Conservation (phyloP, 805 yeast genomes). For the Yamadazyma laniorum region DNA sequence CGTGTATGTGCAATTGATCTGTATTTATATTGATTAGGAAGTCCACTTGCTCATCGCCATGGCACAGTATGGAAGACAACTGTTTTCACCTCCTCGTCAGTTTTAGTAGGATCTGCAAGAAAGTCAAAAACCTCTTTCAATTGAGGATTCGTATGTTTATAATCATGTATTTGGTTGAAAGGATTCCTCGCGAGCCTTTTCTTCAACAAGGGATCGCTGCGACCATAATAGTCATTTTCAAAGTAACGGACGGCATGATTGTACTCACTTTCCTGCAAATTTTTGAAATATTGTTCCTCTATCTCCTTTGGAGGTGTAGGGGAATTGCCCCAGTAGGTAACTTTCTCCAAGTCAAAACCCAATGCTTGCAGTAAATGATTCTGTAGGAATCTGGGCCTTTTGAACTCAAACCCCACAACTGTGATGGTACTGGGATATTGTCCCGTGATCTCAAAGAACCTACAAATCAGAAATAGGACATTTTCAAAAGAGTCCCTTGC, state of each 20-base stretch:
- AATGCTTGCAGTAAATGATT: constrained; percentile 53
- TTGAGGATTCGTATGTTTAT: constrained; percentile 24
- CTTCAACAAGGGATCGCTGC: constrained; percentile 36
- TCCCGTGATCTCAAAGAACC: constrained; percentile 47
- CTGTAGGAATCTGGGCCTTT: constrained; percentile 54
- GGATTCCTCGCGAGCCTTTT: constrained; percentile 63
- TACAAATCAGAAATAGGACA: constrained; percentile 56
- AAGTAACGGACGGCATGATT: constrained; percentile 55
- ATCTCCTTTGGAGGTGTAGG: constrained; percentile 46
- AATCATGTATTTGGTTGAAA: constrained; percentile 42
- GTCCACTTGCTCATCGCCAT: too few species aligned
- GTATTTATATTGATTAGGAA: neutral
- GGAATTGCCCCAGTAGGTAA: constrained; percentile 55
- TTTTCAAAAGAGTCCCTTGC: constrained; percentile 83
- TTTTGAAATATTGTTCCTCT: constrained; percentile 41
- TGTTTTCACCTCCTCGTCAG: neutral
- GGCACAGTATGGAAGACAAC: neutral
- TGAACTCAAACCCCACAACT: constrained; percentile 75
- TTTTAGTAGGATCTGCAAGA: neutral
- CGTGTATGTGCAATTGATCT: constrained; percentile 1
- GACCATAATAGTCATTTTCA: constrained; percentile 56
- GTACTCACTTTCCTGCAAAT: constrained; percentile 48
- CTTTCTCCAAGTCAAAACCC: constrained; percentile 32
- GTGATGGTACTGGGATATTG: constrained; percentile 52
- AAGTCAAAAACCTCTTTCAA: constrained; percentile 8